Percentiles rank a stretch among this genome's conserved stretches.
These are phyloP conservation scores for Tetrahymena elliotti DNA, from an alignment of 73 alveolate species.

Conservation along the genomic window DNA sequence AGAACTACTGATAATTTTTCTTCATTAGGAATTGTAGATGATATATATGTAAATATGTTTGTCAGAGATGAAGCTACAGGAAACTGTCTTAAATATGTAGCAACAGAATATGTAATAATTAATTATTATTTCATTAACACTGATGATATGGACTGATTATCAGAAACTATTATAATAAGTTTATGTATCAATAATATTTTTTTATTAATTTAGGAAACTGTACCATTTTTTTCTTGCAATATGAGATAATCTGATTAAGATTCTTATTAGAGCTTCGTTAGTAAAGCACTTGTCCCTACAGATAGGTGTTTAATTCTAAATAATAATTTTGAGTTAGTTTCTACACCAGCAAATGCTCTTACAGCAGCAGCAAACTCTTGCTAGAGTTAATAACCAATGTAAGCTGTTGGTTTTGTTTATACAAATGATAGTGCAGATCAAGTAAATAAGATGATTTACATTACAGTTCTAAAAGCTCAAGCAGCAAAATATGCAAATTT, in stretches of 20 bases:
- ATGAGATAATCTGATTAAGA: background rate
- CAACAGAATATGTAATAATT: background rate
- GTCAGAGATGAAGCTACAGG: background rate
- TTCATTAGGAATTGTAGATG: background rate
- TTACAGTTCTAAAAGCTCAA: no score
- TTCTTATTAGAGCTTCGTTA: background rate
- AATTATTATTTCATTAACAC: background rate
- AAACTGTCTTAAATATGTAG: background rate
- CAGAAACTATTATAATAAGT: no score
- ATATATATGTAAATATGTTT: background rate
- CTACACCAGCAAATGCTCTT: background rate
- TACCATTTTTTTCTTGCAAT: background rate
- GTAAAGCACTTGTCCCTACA: background rate
- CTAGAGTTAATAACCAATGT: no score
- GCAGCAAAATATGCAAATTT: background rate
- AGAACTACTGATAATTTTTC: background rate
- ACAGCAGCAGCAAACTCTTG: background rate
- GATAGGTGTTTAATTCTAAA: background rate
- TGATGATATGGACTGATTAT: no score
- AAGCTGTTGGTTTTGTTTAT: background rate
- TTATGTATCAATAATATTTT: no score
- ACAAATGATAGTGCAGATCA: background rate
- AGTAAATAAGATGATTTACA: no score
- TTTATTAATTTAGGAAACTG: background rate
- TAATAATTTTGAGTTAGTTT: background rate